A percentile compares a stretch with the other conserved stretches of the same genome.
Evolutionary conservation across 1,139 yeast genomes (phyloP).

Genomic region (Taphrina confusa): DNA sequence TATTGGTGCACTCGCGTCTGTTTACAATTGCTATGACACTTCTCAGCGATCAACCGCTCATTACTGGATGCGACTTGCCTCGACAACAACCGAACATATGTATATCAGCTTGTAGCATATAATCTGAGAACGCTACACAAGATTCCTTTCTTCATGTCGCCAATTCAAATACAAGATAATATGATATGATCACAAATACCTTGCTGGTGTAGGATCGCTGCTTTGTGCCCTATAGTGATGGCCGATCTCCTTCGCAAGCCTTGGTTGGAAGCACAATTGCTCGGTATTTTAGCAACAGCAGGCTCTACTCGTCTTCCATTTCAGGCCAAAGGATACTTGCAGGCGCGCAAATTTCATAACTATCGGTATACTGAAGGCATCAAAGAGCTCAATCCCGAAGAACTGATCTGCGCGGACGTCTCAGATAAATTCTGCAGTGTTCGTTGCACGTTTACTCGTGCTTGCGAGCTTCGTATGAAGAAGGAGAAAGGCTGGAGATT

Average conservation of each 20-base stretch:
- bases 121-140: no score
- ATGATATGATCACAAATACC: no score
- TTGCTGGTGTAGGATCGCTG: no score
- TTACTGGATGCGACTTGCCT: no score
- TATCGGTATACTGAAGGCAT: slow-evolving; percentile 2
- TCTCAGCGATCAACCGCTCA: no score
- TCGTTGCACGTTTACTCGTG: slow-evolving; percentile 15
- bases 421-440: slow-evolving; percentile 19
- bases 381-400: background rate
- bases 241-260: slow-evolving; percentile 8
- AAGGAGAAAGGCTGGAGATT: slow-evolving; percentile 4
- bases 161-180: no score
- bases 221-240: no score
- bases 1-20: no score
- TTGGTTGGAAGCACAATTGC: slow-evolving; percentile 23
- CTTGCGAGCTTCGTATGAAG: background rate
- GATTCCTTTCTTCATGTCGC: no score
- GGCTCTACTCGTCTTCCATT: slow-evolving; percentile 2
- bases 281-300: background rate
- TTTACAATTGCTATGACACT: no score
- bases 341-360: slow-evolving; percentile 14
- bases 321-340: slow-evolving; percentile 6
- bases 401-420: slow-evolving; percentile 14
- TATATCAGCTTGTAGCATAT: no score
- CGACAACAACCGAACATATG: no score